These are phyloP conservation scores for Metschnikowia vanudenii DNA, from an alignment of 805 yeast genomes.

Conservation along the genomic window DNA sequence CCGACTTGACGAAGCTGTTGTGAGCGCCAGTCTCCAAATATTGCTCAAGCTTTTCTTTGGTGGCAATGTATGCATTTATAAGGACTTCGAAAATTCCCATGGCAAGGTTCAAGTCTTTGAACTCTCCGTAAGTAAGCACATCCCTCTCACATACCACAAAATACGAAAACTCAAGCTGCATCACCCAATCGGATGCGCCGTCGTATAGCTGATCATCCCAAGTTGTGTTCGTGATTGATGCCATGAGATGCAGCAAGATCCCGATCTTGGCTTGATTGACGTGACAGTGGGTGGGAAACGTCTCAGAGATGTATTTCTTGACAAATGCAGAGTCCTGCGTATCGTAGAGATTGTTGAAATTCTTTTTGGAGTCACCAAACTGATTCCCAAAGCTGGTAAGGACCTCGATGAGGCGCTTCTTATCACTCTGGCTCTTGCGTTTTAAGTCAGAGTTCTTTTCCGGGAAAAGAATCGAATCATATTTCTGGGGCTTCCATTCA, in stretches of 20 bases:
- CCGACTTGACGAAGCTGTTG: constrained; percentile 11
- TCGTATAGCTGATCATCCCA: constrained; percentile 26
- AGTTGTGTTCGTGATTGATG: constrained; percentile 4
- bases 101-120: constrained; percentile 24
- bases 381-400: constrained; percentile 31
- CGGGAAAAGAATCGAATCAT: constrained; percentile 19
- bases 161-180: constrained; percentile 29
- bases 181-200: constrained; percentile 35
- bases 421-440: constrained; percentile 26
- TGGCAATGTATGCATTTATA: constrained; percentile 40
- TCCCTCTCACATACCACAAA: constrained; percentile 9
- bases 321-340: constrained; percentile 13
- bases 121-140: background rate
- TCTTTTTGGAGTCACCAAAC: constrained; percentile 6
- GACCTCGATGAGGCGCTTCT: constrained; percentile 34
- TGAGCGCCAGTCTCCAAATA: constrained; percentile 21
- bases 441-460: constrained; percentile 10
- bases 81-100: constrained; percentile 47
- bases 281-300: constrained; percentile 16
- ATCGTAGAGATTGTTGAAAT: constrained; percentile 7
- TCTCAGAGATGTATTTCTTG: constrained; percentile 13
- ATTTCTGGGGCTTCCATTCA: constrained; percentile 27
- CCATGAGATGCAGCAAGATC: constrained; percentile 27
- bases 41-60: constrained; percentile 28
- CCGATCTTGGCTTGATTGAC: constrained; percentile 24